These are phyloP conservation scores for Saturnispora halmiae DNA, from an alignment of 805 yeast genomes.

Conservation along the genomic window DNA sequence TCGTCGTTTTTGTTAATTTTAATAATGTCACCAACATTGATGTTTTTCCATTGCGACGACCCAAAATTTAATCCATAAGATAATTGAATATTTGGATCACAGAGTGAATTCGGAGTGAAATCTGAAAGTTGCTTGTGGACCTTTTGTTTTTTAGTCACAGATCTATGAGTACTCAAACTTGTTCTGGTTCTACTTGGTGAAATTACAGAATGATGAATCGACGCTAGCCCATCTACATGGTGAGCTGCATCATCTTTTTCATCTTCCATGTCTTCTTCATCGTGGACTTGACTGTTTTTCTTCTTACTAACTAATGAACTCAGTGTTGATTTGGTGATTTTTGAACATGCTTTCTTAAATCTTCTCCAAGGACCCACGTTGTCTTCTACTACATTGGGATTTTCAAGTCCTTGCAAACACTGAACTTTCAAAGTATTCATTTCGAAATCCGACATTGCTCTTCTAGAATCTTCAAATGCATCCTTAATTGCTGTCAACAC, in stretches of 20 bases:
- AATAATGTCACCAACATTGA: slow-evolving; percentile 64
- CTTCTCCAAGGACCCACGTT: slow-evolving; percentile 55
- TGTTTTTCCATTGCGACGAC: slow-evolving; percentile 49
- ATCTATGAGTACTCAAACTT: slow-evolving; percentile 4
- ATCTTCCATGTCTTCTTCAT: no score
- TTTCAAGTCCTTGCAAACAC: slow-evolving; percentile 42
- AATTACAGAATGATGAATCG: not conserved
- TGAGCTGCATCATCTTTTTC: slow-evolving; percentile 7
- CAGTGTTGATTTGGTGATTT: slow-evolving; percentile 17
- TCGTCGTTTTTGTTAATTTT: slow-evolving; percentile 68
- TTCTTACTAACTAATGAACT: slow-evolving; percentile 11
- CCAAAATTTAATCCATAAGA: slow-evolving; percentile 27
- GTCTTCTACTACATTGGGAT: slow-evolving; percentile 49
- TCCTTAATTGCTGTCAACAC: slow-evolving; percentile 66
- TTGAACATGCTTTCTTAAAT: slow-evolving; percentile 49
- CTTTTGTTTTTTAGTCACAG: slow-evolving; percentile 5
- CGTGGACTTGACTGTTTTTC: slow-evolving; percentile 7
- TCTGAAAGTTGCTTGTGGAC: slow-evolving; percentile 16
- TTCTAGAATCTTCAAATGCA: slow-evolving; percentile 66
- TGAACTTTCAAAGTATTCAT: slow-evolving; percentile 60
- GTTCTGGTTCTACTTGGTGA: slow-evolving; percentile 1
- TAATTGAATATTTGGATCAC: slow-evolving; percentile 26
- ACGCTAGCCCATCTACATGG: not conserved
- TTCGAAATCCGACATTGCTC: slow-evolving; percentile 56
- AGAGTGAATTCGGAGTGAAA: slow-evolving; percentile 25